These are phyloP conservation scores for Podospora australis DNA, from an alignment of 495 filamentous ascomycete genomes.

Conservation along the genomic window DNA sequence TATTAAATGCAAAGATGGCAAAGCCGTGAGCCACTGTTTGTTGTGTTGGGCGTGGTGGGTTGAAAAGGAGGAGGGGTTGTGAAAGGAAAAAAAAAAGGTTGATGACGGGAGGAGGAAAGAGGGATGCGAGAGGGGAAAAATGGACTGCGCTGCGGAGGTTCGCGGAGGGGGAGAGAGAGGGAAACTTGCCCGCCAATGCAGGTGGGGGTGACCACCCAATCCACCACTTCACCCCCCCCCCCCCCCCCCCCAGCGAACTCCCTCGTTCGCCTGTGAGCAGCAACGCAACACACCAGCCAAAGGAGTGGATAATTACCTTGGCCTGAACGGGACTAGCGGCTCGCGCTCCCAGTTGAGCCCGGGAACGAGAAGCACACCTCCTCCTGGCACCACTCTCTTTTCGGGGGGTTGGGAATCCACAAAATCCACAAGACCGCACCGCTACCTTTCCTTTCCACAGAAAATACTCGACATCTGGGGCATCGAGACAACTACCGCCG, in stretches of 20 bases:
- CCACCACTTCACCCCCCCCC: no score
- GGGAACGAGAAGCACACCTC: slow-evolving; percentile 11
- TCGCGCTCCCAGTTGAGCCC: slow-evolving; percentile 12
- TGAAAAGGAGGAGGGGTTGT: slow-evolving; percentile 29
- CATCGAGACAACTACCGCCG: background rate
- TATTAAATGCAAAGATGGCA: background rate
- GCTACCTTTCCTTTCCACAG: background rate
- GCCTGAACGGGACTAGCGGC: slow-evolving; percentile 15
- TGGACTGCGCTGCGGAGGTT: no score
- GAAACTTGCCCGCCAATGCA: slow-evolving; percentile 16
- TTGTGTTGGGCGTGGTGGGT: slow-evolving; percentile 14
- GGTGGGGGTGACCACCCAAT: slow-evolving; percentile 18
- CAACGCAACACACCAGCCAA: no score
- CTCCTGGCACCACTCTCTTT: slow-evolving; percentile 6
- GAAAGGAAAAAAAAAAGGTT: slow-evolving; percentile 20
- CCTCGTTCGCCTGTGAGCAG: slow-evolving; percentile 5
- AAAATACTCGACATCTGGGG: background rate
- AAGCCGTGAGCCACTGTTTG: slow-evolving; percentile 6
- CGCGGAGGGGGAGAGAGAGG: slow-evolving; percentile 18
- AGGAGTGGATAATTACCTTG: slow-evolving; percentile 23
- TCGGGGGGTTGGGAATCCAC: slow-evolving; percentile 18
- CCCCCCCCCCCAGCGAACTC: slow-evolving; percentile 14
- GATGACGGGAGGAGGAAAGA: slow-evolving; percentile 20
- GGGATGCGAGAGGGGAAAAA: slow-evolving; percentile 27
- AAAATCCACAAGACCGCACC: no score